Evolutionary conservation across 202 grass and related monocot species (phyloP).

Genomic region (Schoenoplectus triqueter): DNA sequence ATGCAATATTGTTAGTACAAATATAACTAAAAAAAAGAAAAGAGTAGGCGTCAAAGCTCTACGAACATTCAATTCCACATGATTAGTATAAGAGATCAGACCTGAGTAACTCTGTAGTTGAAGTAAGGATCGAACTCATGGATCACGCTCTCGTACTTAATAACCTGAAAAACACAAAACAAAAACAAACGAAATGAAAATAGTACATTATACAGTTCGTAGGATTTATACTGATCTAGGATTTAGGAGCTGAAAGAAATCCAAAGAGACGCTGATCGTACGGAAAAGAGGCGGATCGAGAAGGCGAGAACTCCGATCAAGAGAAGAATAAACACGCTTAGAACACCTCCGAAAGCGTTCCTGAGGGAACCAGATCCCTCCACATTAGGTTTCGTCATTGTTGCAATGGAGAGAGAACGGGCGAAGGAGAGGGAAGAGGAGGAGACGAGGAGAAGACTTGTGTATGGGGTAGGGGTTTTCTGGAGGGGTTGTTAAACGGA

Average conservation of each 20-base stretch:
- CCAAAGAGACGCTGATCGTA: conserved; percentile 55
- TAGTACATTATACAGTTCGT: not conserved
- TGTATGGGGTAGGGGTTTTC: conserved; percentile 8
- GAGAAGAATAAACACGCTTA: conserved; percentile 81
- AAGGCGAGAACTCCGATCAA: conserved; percentile 94
- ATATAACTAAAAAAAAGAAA: not conserved
- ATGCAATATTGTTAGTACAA: conserved; percentile 7
- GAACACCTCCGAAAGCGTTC: conserved; percentile 84
- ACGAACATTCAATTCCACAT: not conserved
- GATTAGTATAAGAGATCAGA: conserved; percentile 35
- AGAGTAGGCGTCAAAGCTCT: not conserved
- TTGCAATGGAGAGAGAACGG: conserved; percentile 26
- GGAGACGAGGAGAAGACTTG: conserved; percentile 47
- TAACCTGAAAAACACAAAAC: conserved; percentile 61
- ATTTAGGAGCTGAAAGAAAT: conserved; percentile 7
- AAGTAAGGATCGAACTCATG: conserved; percentile 99
- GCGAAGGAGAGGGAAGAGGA: not conserved
- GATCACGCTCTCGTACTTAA: conserved; percentile 99
- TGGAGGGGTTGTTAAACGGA: not conserved
- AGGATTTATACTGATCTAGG: not conserved
- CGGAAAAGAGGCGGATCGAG: conserved; percentile 99
- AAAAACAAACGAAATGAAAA: not conserved
- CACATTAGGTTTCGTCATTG: conserved; percentile 52
- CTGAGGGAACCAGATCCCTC: conserved; percentile 54
- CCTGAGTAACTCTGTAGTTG: conserved; percentile 99